phyloP scores from a whole-genome alignment of 176 grass and related monocot genomes.

The Zoysia pacifica region DNA sequence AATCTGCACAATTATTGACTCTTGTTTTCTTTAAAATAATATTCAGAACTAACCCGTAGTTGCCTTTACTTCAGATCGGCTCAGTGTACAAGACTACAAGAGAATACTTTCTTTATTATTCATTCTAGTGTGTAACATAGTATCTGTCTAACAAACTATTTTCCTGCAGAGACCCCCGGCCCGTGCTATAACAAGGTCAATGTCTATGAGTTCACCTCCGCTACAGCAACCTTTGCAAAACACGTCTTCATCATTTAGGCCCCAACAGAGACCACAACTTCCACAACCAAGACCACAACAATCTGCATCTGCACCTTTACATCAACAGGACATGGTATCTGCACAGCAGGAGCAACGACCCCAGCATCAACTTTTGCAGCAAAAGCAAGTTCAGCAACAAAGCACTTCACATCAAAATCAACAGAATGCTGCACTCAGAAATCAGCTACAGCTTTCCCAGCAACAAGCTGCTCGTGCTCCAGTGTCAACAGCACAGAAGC shows the following conservation, averaged over 20 bases:
- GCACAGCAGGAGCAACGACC: conserved; percentile 54
- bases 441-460: conserved; percentile 51
- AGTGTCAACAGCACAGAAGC: conserved; percentile 47
- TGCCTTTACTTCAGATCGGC: not conserved
- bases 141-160: conserved; percentile 33
- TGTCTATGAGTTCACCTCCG: conserved; percentile 56
- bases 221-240: conserved; percentile 57
- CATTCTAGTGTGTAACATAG: not conserved
- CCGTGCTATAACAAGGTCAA: conserved; percentile 57
- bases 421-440: conserved; percentile 46
- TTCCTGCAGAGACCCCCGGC: conserved; percentile 62
- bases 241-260: conserved; percentile 57
- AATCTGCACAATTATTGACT: not conserved
- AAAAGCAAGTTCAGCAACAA: conserved; percentile 37
- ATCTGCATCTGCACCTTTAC: conserved; percentile 38
- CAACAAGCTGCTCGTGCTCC: conserved; percentile 62
- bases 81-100: not conserved
- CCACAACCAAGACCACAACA: conserved; percentile 71
- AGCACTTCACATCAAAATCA: conserved; percentile 53
- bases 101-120: conserved; percentile 3
- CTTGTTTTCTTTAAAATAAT: not conserved
- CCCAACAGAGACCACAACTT: conserved; percentile 70
- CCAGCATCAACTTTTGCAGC: conserved; percentile 46
- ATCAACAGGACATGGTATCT: conserved; percentile 60
- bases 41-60: not conserved